A percentile compares a stretch with the other conserved stretches of the same genome.
These are phyloP conservation scores for Papiliotrema fonsecae DNA, from an alignment of 1,284 basidiomycete genomes.

Conservation along the genomic window DNA sequence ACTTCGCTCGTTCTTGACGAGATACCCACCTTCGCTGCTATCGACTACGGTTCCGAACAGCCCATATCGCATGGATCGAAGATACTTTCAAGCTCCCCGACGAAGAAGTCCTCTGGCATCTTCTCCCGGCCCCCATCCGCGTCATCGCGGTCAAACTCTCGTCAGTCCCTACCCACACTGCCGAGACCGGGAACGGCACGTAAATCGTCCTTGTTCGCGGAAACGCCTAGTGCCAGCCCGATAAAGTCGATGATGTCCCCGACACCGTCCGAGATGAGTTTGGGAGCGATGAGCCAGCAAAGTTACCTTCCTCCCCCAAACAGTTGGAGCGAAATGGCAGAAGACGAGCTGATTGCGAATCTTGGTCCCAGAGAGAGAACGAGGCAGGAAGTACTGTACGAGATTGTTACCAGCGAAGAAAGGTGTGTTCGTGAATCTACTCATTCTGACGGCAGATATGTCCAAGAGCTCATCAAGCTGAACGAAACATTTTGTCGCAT, in stretches of 20 bases:
- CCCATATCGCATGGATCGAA: too few species aligned
- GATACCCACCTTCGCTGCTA: not conserved
- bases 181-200: conserved; percentile 6
- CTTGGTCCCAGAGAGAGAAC: conserved; percentile 88
- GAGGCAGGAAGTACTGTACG: conserved; percentile 93
- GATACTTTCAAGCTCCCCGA: too few species aligned
- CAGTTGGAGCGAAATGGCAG: conserved; percentile 93
- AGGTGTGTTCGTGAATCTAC: conserved; percentile 55
- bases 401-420: conserved; percentile 96
- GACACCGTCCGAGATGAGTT: conserved; percentile 21
- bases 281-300: conserved; percentile 9
- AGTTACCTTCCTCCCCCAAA: conserved; percentile 56
- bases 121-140: not conserved
- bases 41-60: too few species aligned
- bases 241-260: conserved; percentile 18
- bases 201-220: conserved; percentile 16
- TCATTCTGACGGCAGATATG: conserved; percentile 62
- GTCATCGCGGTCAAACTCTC: conserved; percentile 10
- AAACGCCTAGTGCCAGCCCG: conserved; percentile 1
- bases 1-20: conserved; percentile 23
- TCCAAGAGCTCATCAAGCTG: conserved; percentile 80
- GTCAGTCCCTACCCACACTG: conserved; percentile 7
- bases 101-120: not conserved
- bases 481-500: conserved; percentile 89
- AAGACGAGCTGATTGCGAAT: conserved; percentile 90